These are phyloP conservation scores for Phytophthora constricta DNA, from an alignment of 352 stramenopile genomes.

Conservation along the genomic window DNA sequence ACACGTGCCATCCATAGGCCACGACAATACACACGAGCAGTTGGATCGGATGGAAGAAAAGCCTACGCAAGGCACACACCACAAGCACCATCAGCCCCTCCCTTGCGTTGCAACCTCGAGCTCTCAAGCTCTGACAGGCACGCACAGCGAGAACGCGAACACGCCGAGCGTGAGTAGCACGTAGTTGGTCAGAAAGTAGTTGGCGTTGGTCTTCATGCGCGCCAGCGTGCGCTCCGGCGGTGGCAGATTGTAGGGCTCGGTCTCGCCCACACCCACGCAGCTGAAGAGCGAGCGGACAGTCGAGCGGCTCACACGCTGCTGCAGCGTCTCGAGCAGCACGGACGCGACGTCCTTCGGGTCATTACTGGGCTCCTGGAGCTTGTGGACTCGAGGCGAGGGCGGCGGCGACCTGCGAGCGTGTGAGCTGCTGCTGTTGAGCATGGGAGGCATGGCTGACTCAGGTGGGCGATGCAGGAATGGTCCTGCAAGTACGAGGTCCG, in stretches of 20 bases:
- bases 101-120: no score
- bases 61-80: conserved; percentile 26
- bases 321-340: conserved; percentile 47
- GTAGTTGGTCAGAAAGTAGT: conserved; percentile 84
- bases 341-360: conserved; percentile 30
- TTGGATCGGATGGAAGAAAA: conserved; percentile 80
- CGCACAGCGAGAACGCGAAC: conserved; percentile 72
- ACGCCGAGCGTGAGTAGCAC: conserved; percentile 59
- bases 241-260: conserved; percentile 63
- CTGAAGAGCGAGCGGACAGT: conserved; percentile 69
- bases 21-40: conserved; percentile 68
- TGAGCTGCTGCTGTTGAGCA: conserved; percentile 36
- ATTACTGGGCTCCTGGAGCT: background rate
- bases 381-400: conserved; percentile 25
- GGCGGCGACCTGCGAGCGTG: conserved; percentile 28
- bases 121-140: background rate
- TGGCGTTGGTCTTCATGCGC: conserved; percentile 73
- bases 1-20: conserved; percentile 67
- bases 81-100: background rate
- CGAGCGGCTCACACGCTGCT: conserved; percentile 48
- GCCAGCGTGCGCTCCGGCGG: conserved; percentile 48
- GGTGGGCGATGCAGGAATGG: background rate
- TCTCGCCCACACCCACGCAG: conserved; percentile 70
- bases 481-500: conserved; percentile 15
- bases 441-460: conserved; percentile 27